phyloP scores from a whole-genome alignment of 805 yeast species.

The Kurtzmaniella fragi region DNA sequence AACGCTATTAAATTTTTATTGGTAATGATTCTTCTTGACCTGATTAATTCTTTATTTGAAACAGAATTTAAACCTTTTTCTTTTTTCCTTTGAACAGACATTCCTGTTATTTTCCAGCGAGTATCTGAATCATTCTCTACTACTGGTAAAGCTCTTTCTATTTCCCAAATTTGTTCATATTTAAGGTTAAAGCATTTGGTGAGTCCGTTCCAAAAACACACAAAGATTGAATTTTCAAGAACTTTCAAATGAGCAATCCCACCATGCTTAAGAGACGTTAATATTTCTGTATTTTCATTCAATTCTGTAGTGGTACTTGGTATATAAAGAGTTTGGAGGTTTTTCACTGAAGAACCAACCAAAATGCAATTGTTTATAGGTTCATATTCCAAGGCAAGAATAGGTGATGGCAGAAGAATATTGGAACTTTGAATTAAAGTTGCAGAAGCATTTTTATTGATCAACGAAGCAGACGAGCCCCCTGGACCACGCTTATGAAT shows the following conservation, averaged over 20 bases:
- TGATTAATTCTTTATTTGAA: not conserved
- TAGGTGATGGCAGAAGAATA: slow-evolving; percentile 51
- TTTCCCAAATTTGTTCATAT: slow-evolving; percentile 7
- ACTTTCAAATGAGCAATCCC: slow-evolving; percentile 28
- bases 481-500: not conserved
- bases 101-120: slow-evolving; percentile 6
- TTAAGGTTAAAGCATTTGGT: slow-evolving; percentile 15
- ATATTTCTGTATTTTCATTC: not conserved
- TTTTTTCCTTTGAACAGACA: not conserved
- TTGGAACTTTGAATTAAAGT: slow-evolving; percentile 17
- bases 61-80: slow-evolving; percentile 1
- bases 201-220: slow-evolving; percentile 51
- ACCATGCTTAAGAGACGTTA: slow-evolving; percentile 23
- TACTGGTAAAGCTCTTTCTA: slow-evolving; percentile 10
- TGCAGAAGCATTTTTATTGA: slow-evolving; percentile 20
- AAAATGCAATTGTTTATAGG: slow-evolving; percentile 17
- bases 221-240: slow-evolving; percentile 20
- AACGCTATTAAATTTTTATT: slow-evolving; percentile 31
- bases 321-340: slow-evolving; percentile 23
- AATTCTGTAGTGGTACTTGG: not conserved
- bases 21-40: slow-evolving; percentile 7
- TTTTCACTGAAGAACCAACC: slow-evolving; percentile 47
- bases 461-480: slow-evolving; percentile 8
- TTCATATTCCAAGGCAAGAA: slow-evolving; percentile 39
- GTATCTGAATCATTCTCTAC: slow-evolving; percentile 3